Conservation (phyloP, 352 stramenopile genomes). For the Globisporangium ultimum region DNA sequence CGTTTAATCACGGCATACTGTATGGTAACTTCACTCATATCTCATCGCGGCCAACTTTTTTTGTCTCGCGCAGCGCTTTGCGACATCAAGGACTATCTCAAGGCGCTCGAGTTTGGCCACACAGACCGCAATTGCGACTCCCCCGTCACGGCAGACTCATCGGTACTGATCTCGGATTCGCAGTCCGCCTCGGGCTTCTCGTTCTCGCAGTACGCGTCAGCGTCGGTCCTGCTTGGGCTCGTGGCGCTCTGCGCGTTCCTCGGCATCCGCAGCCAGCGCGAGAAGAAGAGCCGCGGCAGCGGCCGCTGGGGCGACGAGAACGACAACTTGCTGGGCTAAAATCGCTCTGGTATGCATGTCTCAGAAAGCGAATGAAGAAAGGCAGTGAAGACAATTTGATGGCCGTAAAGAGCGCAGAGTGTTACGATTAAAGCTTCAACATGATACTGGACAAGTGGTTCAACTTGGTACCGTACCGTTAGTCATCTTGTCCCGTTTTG, state of each 20-base stretch:
- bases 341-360: no score
- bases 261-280: slow-evolving; percentile 36
- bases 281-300: slow-evolving; percentile 13
- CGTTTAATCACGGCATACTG: background rate
- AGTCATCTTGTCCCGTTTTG: no score
- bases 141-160: slow-evolving; percentile 20
- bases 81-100: slow-evolving; percentile 54
- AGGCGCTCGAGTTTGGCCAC: slow-evolving; percentile 57
- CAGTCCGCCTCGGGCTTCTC: slow-evolving; percentile 9
- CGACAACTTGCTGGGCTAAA: slow-evolving; percentile 20
- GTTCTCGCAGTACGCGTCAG: slow-evolving; percentile 46
- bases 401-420: no score
- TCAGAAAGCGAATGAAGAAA: no score
- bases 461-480: no score
- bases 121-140: slow-evolving; percentile 47
- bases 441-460: no score
- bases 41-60: no score
- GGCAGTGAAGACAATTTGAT: no score
- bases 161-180: slow-evolving; percentile 19
- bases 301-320: slow-evolving; percentile 18
- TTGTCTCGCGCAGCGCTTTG: slow-evolving; percentile 36
- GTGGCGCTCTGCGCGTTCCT: slow-evolving; percentile 49
- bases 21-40: background rate
- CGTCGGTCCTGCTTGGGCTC: slow-evolving; percentile 53
- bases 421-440: no score